Base-by-base conservation (phyloP, 2,329 filamentous ascomycete genomes). In the Cryphonectria nitschkei region DNA sequence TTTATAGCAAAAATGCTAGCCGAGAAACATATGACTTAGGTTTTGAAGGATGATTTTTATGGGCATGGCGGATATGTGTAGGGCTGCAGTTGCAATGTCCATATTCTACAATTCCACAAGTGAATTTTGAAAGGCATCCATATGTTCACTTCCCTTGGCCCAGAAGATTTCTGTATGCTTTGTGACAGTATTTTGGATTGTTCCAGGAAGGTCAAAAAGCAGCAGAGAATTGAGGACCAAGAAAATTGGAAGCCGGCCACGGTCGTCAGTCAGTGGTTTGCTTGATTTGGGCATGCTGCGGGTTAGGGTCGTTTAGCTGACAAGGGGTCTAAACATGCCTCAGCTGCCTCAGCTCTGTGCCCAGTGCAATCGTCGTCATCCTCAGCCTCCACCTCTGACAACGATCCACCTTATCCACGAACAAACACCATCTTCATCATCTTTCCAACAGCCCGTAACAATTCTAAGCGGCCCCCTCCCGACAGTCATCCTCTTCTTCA, bases 311-410 rank as follows among this genome's bases (percentile, higher is more conserved):
- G 16, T 8, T 41, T 34, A 37, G 2, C 50, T 26, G 60, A 46
- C 68, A 58, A 62, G 70, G 52, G 52, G 65, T 61, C 65, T 58
- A 61, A 64, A 61, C 60, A 64, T 34, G 58, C 54, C 39, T 37
- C 60, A 72, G 70, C 70, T 72, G 65, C 65, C 43, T 63, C 37
- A 67, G 61, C 52, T 39, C 65, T 22, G 60, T 37, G 37, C 58
- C 58, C 11, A 22, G 61, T 50, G 65, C 52, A 50, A 67, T 70
- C 72, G 70, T 73, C 72, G 70, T 73, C 72, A 73, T 73, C 72
- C 43, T 72, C 70, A 70, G 62, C 52, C 52, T 52, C 69, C 68
- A 65, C 41, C 56, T 64, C 34, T 64, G 41, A 72, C 69, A 60
- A 64, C 63, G 43, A 32, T 63, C 65, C 32, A 52, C 39, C n/a